Base-by-base conservation (phyloP, 2,329 filamentous ascomycete species). In the Trichoderma arundinaceum region DNA sequence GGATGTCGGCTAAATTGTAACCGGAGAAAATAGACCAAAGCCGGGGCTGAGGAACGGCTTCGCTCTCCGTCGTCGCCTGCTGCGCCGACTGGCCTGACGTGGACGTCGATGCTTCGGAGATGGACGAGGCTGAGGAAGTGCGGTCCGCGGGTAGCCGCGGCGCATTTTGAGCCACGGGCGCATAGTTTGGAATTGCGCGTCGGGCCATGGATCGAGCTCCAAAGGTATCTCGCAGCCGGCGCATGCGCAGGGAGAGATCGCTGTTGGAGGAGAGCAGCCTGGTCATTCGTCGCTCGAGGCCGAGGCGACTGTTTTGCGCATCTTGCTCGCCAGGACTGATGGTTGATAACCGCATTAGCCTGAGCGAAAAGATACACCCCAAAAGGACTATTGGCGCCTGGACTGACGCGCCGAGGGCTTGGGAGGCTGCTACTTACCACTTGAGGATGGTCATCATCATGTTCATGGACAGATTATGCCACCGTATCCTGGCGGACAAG, bases 371-470 rank as follows among this genome's bases (percentile, higher is more conserved):
- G n/a, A 28, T 28, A 28, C 22, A 28, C 22, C 22, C 22, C 22
- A 28, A 28, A 28, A 28, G 22, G 22, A 28, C 22, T 4, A 4
- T 28, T 28, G 22, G 22, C 22, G 22, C 22, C 22, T 28, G 22
- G 48, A 60, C 39, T 39, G 22, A 52, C 28, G 32, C n/a, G 52
- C 35, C 48, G 35, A 41, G 1, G 22, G 9, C 9, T n/a, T n/a
- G 43, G 33, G 48, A 62, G 22, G 35, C 17, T 38, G 68, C 73
- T 38, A 68, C 73, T 70, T 70, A 78, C 77, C 77, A 78, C 69
- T 78, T 77, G 19, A 78, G 69, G 48, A 78, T 76, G 4, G 76
- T 78, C 72, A 76, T 77, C 72, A 78, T 77, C 73, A 78, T 76
- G 15, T 75, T 76, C 69, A 78, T 77, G n/a, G 76, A 77, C 19